Evolutionary conservation across 371 early-diverging fungal genomes (phyloP).

Genomic region (Thermomucor indicae-seudaticae): DNA sequence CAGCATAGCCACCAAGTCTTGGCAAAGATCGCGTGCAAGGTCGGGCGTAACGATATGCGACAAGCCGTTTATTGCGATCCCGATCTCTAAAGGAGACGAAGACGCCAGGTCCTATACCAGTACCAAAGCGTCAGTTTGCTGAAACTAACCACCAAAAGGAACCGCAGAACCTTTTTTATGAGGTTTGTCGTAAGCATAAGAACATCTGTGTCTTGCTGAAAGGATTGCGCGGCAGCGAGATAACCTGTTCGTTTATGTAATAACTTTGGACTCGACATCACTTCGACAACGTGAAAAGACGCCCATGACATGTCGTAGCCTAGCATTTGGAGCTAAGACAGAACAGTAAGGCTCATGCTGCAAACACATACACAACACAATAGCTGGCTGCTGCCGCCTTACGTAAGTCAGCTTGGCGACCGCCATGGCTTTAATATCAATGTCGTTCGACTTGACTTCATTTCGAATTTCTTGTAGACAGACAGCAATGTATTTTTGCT

Average conservation of each 20-base stretch:
- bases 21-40: constrained; percentile 84
- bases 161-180: constrained; percentile 94
- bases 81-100: constrained; percentile 73
- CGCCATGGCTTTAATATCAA: constrained; percentile 81
- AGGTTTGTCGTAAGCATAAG: constrained; percentile 94
- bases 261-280: constrained; percentile 89
- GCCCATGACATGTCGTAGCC: constrained; percentile 98
- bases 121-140: background rate
- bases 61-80: constrained; percentile 87
- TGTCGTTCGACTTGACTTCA: constrained; percentile 84
- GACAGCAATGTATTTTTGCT: constrained; percentile 78
- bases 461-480: constrained; percentile 85
- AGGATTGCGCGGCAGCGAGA: constrained; percentile 85
- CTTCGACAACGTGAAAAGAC: constrained; percentile 94
- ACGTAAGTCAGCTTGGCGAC: constrained; percentile 88
- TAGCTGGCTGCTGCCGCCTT: background rate
- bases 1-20: constrained; percentile 82
- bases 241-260: constrained; percentile 89
- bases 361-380: background rate
- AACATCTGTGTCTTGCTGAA: constrained; percentile 92
- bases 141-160: background rate
- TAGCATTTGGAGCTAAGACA: constrained; percentile 85
- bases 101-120: constrained; percentile 78
- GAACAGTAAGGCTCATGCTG: background rate
- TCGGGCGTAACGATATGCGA: constrained; percentile 91